phyloP scores from a whole-genome alignment of 306 rosid species.

The Vachellia pachyceras region DNA sequence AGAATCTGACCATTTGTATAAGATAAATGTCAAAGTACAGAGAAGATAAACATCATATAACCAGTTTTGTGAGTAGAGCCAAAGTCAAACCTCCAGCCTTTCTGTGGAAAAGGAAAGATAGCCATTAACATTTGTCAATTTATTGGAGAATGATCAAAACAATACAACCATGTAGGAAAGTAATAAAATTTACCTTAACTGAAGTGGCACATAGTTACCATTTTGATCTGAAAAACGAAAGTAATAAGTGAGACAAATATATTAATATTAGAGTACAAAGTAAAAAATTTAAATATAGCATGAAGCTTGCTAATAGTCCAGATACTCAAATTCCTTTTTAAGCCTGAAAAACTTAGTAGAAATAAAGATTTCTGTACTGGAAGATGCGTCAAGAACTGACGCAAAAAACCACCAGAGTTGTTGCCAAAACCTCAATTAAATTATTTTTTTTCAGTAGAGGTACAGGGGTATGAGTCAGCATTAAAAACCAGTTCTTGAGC shows the following conservation, averaged over 20 bases:
- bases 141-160: not conserved
- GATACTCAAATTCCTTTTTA: not conserved
- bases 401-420: not conserved
- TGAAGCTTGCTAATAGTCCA: not conserved
- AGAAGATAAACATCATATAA: conserved; percentile 28
- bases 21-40: conserved; percentile 28
- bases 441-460: not conserved
- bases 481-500: not conserved
- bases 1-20: conserved; percentile 27
- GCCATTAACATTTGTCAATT: not conserved
- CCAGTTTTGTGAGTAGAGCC: conserved; percentile 19
- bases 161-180: not conserved
- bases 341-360: not conserved
- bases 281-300: not conserved
- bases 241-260: conserved; percentile 25
- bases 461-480: not conserved
- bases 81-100: conserved; percentile 59
- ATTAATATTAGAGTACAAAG: not conserved
- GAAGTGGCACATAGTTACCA: conserved; percentile 47
- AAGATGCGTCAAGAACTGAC: not conserved
- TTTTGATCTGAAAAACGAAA: conserved; percentile 56
- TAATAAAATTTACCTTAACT: conserved; percentile 49
- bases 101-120: conserved; percentile 39
- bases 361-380: not conserved
- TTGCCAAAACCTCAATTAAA: not conserved